Conservation (phyloP, 495 filamentous ascomycete genomes). For the Aspergillus cavernicola region DNA sequence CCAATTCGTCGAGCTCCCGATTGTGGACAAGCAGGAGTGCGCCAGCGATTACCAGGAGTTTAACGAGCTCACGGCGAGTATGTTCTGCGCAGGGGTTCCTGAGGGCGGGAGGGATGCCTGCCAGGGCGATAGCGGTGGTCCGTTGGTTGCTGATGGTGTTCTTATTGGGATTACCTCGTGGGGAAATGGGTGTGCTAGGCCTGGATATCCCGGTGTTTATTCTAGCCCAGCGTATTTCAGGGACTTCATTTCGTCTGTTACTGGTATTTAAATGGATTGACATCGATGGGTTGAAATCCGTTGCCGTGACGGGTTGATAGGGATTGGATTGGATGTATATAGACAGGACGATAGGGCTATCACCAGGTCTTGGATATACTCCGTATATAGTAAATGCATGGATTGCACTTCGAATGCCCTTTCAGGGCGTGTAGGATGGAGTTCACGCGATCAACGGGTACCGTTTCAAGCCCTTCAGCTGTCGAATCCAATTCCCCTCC, state of each 20-base stretch:
- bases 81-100: conserved; percentile 7
- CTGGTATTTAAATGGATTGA: not conserved
- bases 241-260: not conserved
- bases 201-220: conserved; percentile 8
- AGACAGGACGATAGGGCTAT: too few relatives aligned
- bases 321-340: conserved; percentile 1
- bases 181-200: conserved; percentile 9
- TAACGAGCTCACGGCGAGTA: conserved; percentile 1
- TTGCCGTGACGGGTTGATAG: too few relatives aligned
- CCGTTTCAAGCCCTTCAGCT: not conserved
- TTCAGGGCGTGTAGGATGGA: too few relatives aligned
- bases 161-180: conserved; percentile 13
- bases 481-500: not conserved
- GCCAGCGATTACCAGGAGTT: not conserved
- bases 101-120: conserved; percentile 9
- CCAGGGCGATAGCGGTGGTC: conserved; percentile 9
- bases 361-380: too few relatives aligned
- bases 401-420: too few relatives aligned
- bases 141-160: not conserved
- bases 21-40: conserved; percentile 1
- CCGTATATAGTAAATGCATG: too few relatives aligned
- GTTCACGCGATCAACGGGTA: conserved; percentile 1
- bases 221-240: not conserved
- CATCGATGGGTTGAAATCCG: too few relatives aligned
- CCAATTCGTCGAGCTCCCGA: not conserved